These are phyloP conservation scores for Wickerhamiella kurtzmanii DNA, from an alignment of 805 yeast species.

Conservation along the genomic window DNA sequence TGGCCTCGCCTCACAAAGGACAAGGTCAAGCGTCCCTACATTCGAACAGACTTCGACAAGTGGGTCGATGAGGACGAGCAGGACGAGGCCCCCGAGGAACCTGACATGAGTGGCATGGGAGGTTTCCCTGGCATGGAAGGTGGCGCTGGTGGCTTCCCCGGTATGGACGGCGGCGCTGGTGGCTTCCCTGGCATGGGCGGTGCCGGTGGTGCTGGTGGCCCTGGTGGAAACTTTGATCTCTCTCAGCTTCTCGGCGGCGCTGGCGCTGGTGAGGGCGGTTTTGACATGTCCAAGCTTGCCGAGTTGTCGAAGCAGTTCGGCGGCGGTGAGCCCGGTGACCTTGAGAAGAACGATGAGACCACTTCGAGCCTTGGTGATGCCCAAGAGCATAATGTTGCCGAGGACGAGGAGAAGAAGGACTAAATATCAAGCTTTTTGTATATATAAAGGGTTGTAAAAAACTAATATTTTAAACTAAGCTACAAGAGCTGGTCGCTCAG, in stretches of 20 bases:
- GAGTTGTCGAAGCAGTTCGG: conserved; percentile 11
- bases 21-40: conserved; percentile 61
- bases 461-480: neutral
- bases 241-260: conserved; percentile 16
- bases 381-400: conserved; percentile 11
- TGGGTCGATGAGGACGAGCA: conserved; percentile 99
- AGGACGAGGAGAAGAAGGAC: neutral
- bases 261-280: conserved; percentile 21
- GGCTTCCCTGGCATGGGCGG: conserved; percentile 31
- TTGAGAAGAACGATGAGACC: conserved; percentile 18
- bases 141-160: conserved; percentile 20
- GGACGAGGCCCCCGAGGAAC: conserved; percentile 44
- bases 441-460: neutral
- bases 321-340: conserved; percentile 13
- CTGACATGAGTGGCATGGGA: conserved; percentile 27
- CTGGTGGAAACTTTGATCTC: conserved; percentile 17
- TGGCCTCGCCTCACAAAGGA: conserved; percentile 95
- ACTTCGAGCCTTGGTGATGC: conserved; percentile 14
- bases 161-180: conserved; percentile 26
- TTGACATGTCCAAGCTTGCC: conserved; percentile 20
- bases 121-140: conserved; percentile 27
- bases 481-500: neutral
- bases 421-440: conserved; percentile 1
- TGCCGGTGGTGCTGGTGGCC: conserved; percentile 26
- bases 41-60: conserved; percentile 89